Conservation (phyloP, 768 basidiomycete genomes). For the Lepiota venenata region DNA sequence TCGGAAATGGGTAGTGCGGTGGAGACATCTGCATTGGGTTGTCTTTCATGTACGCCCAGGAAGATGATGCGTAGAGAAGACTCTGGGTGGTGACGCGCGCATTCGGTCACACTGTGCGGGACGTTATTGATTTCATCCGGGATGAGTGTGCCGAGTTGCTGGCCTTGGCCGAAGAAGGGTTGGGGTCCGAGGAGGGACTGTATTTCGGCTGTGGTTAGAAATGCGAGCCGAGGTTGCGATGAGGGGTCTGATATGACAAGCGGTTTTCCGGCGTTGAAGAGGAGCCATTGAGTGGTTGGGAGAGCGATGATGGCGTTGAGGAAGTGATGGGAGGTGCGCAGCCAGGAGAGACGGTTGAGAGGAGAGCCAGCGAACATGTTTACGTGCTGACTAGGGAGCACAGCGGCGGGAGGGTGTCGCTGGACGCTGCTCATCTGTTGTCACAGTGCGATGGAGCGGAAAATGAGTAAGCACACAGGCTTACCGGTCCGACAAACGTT, state of each 20-base stretch:
- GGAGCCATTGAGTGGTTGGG: slow-evolving; percentile 67
- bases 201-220: slow-evolving; percentile 60
- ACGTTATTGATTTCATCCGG: slow-evolving; percentile 26
- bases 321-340: slow-evolving; percentile 70
- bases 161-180: slow-evolving; percentile 71
- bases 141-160: slow-evolving; percentile 38
- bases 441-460: no score
- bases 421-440: background rate
- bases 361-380: slow-evolving; percentile 59
- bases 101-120: slow-evolving; percentile 38
- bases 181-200: slow-evolving; percentile 59
- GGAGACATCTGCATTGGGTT: slow-evolving; percentile 27
- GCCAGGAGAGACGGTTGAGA: slow-evolving; percentile 80
- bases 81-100: slow-evolving; percentile 46
- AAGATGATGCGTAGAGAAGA: slow-evolving; percentile 62
- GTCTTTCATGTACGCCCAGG: slow-evolving; percentile 68
- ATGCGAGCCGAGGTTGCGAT: slow-evolving; percentile 33
- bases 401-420: background rate
- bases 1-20: slow-evolving; percentile 64
- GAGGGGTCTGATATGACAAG: slow-evolving; percentile 43
- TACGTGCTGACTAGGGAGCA: slow-evolving; percentile 12
- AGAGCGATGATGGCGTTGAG: slow-evolving; percentile 65
- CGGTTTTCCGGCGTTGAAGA: slow-evolving; percentile 74
- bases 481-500: no score
- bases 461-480: no score